Evolutionary conservation across 176 grass and related monocot genomes (phyloP).

Genomic region (Guadua angustifolia): DNA sequence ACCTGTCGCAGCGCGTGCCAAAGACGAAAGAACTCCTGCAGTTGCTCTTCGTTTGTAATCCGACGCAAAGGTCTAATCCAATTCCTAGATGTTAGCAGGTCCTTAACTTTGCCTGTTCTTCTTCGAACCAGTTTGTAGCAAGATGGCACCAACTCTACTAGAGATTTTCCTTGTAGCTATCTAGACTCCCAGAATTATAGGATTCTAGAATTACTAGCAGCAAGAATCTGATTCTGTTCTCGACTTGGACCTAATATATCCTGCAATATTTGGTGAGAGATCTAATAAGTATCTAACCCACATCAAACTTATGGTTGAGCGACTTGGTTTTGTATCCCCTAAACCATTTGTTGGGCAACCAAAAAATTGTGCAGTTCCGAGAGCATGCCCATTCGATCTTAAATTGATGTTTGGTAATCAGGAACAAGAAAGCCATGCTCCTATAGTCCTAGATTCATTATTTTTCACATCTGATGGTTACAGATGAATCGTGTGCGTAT

Average conservation of each 20-base stretch:
- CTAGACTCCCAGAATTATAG: no score
- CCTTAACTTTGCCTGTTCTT: no score
- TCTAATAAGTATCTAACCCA: neutral
- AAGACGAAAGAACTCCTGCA: no score
- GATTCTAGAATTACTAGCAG: constrained; percentile 24
- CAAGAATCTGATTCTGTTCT: neutral
- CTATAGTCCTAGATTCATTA: neutral
- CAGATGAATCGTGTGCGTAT: neutral
- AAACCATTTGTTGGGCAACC: constrained; percentile 9
- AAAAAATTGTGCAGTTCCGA: neutral
- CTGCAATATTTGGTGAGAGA: neutral
- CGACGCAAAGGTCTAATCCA: no score
- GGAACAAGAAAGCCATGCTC: neutral
- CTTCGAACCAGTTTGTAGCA: no score
- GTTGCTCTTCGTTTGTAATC: no score
- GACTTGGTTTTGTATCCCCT: neutral
- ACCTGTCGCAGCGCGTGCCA: no score
- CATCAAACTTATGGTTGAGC: neutral
- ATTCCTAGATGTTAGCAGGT: no score
- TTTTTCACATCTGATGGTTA: neutral
- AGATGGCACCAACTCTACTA: no score
- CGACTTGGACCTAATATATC: neutral
- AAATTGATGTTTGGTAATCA: neutral
- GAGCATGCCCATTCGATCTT: neutral
- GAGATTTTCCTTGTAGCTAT: no score